phyloP scores from a whole-genome alignment of 495 filamentous ascomycete genomes.

The Penicillium mononematosum region DNA sequence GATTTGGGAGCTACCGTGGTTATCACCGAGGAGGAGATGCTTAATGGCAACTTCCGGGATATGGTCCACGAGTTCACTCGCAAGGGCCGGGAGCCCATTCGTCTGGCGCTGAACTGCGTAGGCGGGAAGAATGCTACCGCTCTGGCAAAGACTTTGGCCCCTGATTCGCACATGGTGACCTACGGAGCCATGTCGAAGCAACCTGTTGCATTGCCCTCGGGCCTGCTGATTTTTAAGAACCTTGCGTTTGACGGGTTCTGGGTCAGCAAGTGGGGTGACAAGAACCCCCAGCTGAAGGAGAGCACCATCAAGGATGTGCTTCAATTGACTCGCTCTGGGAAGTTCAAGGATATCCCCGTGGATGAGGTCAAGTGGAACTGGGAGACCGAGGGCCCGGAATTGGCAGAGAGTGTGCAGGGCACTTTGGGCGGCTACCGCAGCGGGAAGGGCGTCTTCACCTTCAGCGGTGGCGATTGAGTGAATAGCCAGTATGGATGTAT shows the following conservation, averaged over 20 bases:
- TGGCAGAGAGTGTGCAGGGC: slow-evolving; percentile 65
- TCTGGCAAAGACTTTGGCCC: slow-evolving; percentile 65
- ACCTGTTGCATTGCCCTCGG: slow-evolving; percentile 73
- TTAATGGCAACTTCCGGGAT: slow-evolving; percentile 61
- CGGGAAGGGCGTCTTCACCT: slow-evolving; percentile 90
- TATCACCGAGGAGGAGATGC: slow-evolving; percentile 76
- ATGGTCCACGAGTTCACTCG: slow-evolving; percentile 67
- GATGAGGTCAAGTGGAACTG: slow-evolving; percentile 76
- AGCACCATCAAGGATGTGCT: slow-evolving; percentile 79
- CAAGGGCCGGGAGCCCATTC: slow-evolving; percentile 63
- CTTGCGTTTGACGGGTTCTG: slow-evolving; percentile 88
- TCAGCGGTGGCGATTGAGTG: slow-evolving; percentile 50
- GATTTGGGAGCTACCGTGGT: slow-evolving; percentile 75
- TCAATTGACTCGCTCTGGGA: slow-evolving; percentile 65
- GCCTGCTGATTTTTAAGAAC: slow-evolving; percentile 86
- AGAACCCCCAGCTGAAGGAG: slow-evolving; percentile 69
- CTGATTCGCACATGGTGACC: slow-evolving; percentile 75
- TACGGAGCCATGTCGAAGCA: slow-evolving; percentile 94
- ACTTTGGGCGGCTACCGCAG: slow-evolving; percentile 76
- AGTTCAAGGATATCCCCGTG: slow-evolving; percentile 79
- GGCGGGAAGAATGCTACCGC: slow-evolving; percentile 79
- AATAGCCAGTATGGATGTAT: background rate
- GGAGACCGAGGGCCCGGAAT: slow-evolving; percentile 63
- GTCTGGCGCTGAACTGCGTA: slow-evolving; percentile 87
- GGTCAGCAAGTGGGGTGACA: slow-evolving; percentile 85